Conservation (phyloP, 2,329 filamentous ascomycete genomes). For the Sporothrix brunneoviolacea region DNA sequence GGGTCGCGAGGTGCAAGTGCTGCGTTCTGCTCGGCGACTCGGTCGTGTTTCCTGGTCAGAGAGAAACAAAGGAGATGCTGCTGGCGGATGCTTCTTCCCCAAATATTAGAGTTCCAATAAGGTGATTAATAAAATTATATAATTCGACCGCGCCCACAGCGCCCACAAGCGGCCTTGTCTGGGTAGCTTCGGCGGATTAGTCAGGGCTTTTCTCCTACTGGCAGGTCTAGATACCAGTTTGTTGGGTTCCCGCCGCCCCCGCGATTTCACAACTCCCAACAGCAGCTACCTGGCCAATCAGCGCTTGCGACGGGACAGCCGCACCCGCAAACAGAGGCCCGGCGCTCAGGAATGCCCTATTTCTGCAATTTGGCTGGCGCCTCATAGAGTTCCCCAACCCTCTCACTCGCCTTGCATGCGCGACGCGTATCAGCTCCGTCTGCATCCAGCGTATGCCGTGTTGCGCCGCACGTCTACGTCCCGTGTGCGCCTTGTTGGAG, state of each 20-base stretch:
- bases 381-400: too few species aligned
- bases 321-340: too few species aligned
- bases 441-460: too few species aligned
- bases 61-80: not conserved
- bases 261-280: slow-evolving; percentile 4
- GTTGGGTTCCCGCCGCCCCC: not conserved
- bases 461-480: too few species aligned
- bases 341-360: not conserved
- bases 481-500: too few species aligned
- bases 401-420: too few species aligned
- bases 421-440: too few species aligned
- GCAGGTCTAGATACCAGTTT: not conserved
- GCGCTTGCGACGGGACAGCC: too few species aligned
- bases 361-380: too few species aligned
- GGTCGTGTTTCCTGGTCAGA: not conserved
- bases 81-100: slow-evolving; percentile 1
- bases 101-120: not conserved
- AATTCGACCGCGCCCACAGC: not conserved
- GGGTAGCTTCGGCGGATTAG: slow-evolving; percentile 2
- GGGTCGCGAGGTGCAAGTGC: too few species aligned
- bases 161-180: not conserved
- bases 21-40: too few species aligned
- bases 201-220: not conserved
- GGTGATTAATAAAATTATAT: slow-evolving; percentile 1
- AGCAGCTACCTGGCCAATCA: not conserved